A percentile compares a stretch with the other conserved stretches of the same genome.
Evolutionary conservation across 2,329 filamentous ascomycete genomes (phyloP).

Genomic region (Tolypocladium tundrense): DNA sequence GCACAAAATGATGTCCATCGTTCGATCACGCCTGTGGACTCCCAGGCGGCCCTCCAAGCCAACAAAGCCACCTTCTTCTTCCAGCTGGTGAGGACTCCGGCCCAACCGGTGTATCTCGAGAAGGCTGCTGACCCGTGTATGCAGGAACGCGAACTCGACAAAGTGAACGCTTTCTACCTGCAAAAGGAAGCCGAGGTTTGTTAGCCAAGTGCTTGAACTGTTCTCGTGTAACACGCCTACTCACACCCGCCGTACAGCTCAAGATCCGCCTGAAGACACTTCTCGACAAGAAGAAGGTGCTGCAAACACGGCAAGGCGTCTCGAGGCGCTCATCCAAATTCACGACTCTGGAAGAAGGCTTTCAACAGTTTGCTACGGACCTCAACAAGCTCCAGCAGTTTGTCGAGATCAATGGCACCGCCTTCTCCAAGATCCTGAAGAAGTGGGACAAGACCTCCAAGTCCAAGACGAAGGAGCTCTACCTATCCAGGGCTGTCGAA

Average conservation of each 20-base stretch:
- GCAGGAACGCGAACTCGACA: slow-evolving; percentile 93
- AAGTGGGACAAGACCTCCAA: slow-evolving; percentile 99
- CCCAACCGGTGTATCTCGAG: not conserved
- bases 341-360: slow-evolving; percentile 89
- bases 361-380: slow-evolving; percentile 94
- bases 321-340: slow-evolving; percentile 89
- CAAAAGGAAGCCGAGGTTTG: slow-evolving; percentile 95
- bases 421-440: slow-evolving; percentile 97
- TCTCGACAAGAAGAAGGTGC: slow-evolving; percentile 86
- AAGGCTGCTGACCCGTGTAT: not conserved
- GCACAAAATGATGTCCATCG: slow-evolving; percentile 58
- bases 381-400: slow-evolving; percentile 98
- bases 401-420: slow-evolving; percentile 94
- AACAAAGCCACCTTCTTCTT: slow-evolving; percentile 99
- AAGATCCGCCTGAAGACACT: slow-evolving; percentile 87
- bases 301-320: slow-evolving; percentile 70
- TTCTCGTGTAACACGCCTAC: not conserved
- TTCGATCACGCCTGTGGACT: slow-evolving; percentile 46
- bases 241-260: slow-evolving; percentile 45
- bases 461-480: slow-evolving; percentile 95
- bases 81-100: slow-evolving; percentile 57
- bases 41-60: slow-evolving; percentile 83
- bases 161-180: slow-evolving; percentile 95
- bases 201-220: slow-evolving; percentile 5
- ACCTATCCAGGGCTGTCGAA: slow-evolving; percentile 89